phyloP scores from a whole-genome alignment of 148 eudicot species.

The Fagopyrum homotropicum region DNA sequence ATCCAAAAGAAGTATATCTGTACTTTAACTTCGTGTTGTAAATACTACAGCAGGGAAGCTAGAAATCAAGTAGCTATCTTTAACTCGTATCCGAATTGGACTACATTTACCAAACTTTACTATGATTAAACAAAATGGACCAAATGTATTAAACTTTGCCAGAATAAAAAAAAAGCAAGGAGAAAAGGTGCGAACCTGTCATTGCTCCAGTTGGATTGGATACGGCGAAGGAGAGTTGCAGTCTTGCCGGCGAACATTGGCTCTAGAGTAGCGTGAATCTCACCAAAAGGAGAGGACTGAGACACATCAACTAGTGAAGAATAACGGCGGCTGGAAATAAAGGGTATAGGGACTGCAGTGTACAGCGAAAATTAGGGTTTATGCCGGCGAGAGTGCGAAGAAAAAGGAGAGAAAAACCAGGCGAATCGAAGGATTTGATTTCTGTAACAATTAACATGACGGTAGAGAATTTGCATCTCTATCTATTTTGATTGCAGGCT shows the following conservation, averaged over 20 bases:
- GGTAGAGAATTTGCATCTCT: neutral
- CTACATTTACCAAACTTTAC: neutral
- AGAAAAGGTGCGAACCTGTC: slow-evolving; percentile 46
- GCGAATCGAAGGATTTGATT: neutral
- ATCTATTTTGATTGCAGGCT: neutral
- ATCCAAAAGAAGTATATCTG: slow-evolving; percentile 13
- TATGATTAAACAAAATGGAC: neutral
- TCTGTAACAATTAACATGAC: neutral
- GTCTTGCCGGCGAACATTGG: slow-evolving; percentile 14
- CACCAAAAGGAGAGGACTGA: slow-evolving; percentile 26
- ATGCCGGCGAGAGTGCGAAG: slow-evolving; percentile 1
- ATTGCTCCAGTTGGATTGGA: slow-evolving; percentile 36
- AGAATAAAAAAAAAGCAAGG: neutral
- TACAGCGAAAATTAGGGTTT: neutral
- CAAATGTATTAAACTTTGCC: neutral
- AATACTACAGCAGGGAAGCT: neutral
- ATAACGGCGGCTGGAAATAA: neutral
- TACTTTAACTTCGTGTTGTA: neutral
- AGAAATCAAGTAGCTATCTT: neutral
- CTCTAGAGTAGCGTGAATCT: slow-evolving; percentile 59
- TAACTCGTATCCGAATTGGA: neutral
- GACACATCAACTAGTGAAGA: neutral
- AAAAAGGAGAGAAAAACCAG: neutral
- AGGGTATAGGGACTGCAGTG: neutral
- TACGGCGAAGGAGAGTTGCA: slow-evolving; percentile 71